Evolutionary conservation across 192 early-diverging fungal genomes (phyloP), one percentile per base, ranked within the genome.

Genomic region (Neocallimastix lanati): DNA sequence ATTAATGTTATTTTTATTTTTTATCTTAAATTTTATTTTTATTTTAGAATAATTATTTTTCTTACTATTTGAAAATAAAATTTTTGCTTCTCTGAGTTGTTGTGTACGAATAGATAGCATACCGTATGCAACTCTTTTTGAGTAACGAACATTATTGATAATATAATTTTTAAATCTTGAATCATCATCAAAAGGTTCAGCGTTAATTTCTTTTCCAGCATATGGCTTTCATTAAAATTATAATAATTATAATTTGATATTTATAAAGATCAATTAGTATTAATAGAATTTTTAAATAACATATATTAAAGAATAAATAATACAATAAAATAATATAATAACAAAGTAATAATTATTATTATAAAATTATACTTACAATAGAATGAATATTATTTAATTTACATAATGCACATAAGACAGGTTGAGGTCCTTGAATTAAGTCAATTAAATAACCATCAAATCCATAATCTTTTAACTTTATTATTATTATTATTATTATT

Each of bases 391-490:
- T 78, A 29, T 86, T 84, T 77, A 87, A 83, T 33, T 87, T 79
- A 79, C 94, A 94, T 28, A 96, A 79, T 15, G 89, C 88, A 0
- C 85, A 86, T 33, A 93, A 78, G 6, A 96, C 83, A 6, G 88
- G 82, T 0, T 85, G 84, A 12, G 93, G 92, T 0, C 90, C 94
- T 18, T 94, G 92, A 6, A 98, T 58, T 40, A 91, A 86, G 83
- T 96, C 92, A 33, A 93, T 83, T 18, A 92, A 79, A 79, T 90
- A 94, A 30, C 92, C 87, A 37, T 93, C 93, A 79, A 98, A 92
- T 3, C 94, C 94, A 33, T 90, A 82, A 4, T 77, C 29, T 13
- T 78, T 77, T 12, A 97, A 76, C 82, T 92, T 81, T 18, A 30
- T 78, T 28, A 78, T 27, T 29, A 83, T 77, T n/a, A n/a, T n/a